phyloP scores from a whole-genome alignment of 192 early-diverging fungal species.

The Spizellomyces sp. region DNA sequence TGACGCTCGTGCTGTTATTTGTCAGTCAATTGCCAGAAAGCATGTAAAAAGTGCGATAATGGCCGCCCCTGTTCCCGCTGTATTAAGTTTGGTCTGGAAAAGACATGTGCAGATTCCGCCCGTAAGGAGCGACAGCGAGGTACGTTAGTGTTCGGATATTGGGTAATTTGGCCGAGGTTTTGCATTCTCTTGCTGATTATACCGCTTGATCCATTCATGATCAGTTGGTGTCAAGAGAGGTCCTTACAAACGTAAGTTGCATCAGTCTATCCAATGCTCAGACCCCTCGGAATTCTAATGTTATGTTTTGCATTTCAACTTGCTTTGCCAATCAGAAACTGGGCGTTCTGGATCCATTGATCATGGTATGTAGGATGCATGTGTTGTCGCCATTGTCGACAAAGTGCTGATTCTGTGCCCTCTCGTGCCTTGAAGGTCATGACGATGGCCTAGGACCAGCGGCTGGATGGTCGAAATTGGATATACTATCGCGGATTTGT shows the following conservation, averaged over 20 bases:
- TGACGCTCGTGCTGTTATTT: neutral
- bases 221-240: constrained; percentile 77
- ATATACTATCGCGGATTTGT: constrained; percentile 36
- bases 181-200: no score
- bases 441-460: no score
- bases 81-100: constrained; percentile 68
- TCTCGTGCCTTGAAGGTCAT: no score
- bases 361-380: neutral
- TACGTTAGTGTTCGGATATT: neutral
- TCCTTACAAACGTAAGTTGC: constrained; percentile 65
- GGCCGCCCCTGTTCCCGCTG: constrained; percentile 80
- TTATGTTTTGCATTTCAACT: neutral
- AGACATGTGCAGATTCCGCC: constrained; percentile 72
- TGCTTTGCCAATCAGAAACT: neutral
- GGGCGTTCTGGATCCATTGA: neutral
- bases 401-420: no score
- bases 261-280: neutral
- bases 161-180: no score
- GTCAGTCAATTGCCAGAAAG: constrained; percentile 77
- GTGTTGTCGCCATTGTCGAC: neutral
- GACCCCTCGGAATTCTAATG: neutral
- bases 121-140: constrained; percentile 61
- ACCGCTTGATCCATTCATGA: no score
- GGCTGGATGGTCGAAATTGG: constrained; percentile 29
- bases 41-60: constrained; percentile 90